Percentiles rank a stretch among this genome's conserved stretches.
These are phyloP conservation scores for Fusarium euwallaceae DNA, from an alignment of 2,329 filamentous ascomycete species.

Conservation along the genomic window DNA sequence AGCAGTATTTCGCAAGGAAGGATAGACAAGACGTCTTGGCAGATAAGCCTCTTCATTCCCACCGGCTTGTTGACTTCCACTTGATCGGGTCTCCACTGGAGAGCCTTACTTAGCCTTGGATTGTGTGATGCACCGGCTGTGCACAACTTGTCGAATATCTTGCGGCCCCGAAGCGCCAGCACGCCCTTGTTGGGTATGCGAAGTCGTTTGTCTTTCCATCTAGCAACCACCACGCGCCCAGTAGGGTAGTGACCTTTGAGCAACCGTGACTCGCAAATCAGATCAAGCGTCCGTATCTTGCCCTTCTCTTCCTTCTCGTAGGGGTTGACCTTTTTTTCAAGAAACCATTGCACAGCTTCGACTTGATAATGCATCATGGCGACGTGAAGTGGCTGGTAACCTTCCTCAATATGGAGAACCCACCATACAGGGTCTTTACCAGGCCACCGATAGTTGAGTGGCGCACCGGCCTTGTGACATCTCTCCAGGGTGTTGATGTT, in stretches of 20 bases:
- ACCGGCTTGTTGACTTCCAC: background rate
- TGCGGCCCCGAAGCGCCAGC: background rate
- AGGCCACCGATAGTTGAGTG: background rate
- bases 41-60: background rate
- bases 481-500: background rate
- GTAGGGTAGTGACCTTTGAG: background rate
- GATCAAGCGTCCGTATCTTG: background rate
- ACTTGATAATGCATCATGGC: background rate
- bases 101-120: background rate
- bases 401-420: background rate
- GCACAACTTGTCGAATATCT: background rate
- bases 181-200: background rate
- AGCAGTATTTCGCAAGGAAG: background rate
- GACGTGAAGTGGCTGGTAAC: background rate
- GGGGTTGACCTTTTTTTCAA: background rate
- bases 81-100: background rate
- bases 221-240: background rate
- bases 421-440: background rate
- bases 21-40: background rate
- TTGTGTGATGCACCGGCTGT: background rate
- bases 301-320: background rate
- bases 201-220: background rate
- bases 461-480: background rate
- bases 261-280: background rate
- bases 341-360: constrained; percentile 1